Percentiles rank a stretch among this genome's conserved stretches.
Conservation (phyloP, 2,329 filamentous ascomycete species). For the Fusarium ramigenum region DNA sequence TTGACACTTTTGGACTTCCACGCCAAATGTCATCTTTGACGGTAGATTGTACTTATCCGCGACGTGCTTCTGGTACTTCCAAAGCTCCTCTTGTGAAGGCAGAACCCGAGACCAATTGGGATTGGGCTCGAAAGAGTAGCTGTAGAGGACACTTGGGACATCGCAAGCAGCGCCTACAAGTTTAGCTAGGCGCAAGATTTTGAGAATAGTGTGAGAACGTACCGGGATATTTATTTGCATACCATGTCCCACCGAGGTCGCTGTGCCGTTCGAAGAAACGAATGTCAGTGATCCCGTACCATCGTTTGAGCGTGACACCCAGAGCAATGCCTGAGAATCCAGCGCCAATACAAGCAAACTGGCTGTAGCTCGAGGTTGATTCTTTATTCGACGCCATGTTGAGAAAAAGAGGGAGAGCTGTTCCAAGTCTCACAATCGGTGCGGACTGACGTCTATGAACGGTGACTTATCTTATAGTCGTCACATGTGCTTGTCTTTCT, state of each 20-base stretch:
- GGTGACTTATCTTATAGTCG: neutral
- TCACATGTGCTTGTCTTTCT: neutral
- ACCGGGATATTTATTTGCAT: neutral
- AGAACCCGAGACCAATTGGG: neutral
- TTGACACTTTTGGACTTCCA: neutral
- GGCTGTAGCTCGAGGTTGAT: neutral
- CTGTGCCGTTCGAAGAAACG: neutral
- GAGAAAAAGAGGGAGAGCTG: neutral
- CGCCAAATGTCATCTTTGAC: neutral
- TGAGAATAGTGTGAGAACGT: rapidly evolving
- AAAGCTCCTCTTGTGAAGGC: neutral
- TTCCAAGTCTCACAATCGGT: neutral
- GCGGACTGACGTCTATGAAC: neutral
- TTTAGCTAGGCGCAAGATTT: neutral
- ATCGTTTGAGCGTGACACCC: neutral
- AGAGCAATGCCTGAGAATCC: neutral
- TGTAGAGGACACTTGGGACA: neutral
- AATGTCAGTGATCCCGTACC: neutral
- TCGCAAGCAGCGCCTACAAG: neutral
- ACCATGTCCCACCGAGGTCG: neutral
- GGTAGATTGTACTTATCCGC: neutral
- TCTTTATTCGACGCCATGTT: neutral
- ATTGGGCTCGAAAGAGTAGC: neutral
- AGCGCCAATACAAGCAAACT: neutral
- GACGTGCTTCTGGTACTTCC: neutral